Conservation (phyloP, 305 asterid species). For the Fraxinus latifolia region DNA sequence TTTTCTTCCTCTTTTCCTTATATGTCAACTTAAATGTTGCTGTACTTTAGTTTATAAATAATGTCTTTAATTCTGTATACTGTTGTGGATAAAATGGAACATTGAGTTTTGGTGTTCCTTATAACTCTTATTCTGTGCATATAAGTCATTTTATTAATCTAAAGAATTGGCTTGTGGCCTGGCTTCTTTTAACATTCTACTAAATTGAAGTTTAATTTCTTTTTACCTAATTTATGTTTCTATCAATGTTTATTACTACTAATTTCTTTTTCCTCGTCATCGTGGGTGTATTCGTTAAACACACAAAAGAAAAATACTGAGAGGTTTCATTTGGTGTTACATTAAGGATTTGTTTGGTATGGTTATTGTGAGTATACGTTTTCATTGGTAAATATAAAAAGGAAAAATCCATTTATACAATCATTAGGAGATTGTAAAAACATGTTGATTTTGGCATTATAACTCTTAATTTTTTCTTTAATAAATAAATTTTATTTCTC, state of each 20-base stretch:
- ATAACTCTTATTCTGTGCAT: not conserved
- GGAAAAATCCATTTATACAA: no score
- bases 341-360: no score
- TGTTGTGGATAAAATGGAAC: not conserved
- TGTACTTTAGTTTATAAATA: constrained; percentile 25
- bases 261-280: not conserved
- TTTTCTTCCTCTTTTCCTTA: not conserved
- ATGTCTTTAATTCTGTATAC: constrained; percentile 26
- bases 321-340: no score
- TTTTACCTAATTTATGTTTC: not conserved
- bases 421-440: no score
- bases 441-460: no score
- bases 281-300: not conserved
- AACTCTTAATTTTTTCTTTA: not conserved
- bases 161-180: not conserved
- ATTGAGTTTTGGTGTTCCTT: constrained; percentile 7
- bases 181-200: not conserved
- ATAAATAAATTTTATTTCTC: not conserved
- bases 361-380: no score
- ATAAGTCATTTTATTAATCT: not conserved
- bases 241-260: not conserved
- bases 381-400: no score
- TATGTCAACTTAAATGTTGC: constrained; percentile 26
- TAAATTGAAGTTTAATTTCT: not conserved
- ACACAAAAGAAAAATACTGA: no score